Evolutionary conservation across 2,329 filamentous ascomycete species (phyloP).

Genomic region (Lachnellula suecica): DNA sequence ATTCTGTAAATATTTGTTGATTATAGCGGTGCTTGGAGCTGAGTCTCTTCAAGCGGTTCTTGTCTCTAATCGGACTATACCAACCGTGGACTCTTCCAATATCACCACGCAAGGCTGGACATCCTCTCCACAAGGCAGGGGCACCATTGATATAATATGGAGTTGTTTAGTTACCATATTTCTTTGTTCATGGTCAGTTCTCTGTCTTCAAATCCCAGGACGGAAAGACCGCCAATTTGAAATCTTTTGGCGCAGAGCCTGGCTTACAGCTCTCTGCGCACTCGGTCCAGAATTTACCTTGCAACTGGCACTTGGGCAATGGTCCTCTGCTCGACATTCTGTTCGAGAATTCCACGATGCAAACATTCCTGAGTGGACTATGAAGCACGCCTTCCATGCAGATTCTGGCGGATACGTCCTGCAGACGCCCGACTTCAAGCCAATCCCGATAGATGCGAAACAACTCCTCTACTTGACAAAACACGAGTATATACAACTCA

Average conservation of each 20-base stretch:
- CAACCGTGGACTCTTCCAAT: neutral
- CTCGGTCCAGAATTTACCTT: slow-evolving; percentile 40
- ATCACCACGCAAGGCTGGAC: slow-evolving; percentile 34
- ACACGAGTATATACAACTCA: slow-evolving; percentile 31
- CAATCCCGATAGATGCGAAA: slow-evolving; percentile 38
- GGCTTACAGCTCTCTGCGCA: slow-evolving; percentile 36
- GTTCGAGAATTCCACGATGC: slow-evolving; percentile 26
- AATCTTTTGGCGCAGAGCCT: slow-evolving; percentile 32
- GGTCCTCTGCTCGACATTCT: slow-evolving; percentile 33
- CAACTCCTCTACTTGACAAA: slow-evolving; percentile 34
- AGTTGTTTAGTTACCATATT: slow-evolving; percentile 40
- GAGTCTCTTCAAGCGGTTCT: neutral
- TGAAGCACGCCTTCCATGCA: slow-evolving; percentile 39
- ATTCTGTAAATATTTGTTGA: no score
- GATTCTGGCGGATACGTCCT: slow-evolving; percentile 42
- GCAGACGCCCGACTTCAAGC: slow-evolving; percentile 26
- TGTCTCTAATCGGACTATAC: neutral
- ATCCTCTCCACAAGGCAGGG: slow-evolving; percentile 35
- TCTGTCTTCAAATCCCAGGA: slow-evolving; percentile 38
- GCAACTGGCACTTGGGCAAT: slow-evolving; percentile 36
- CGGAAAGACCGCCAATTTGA: slow-evolving; percentile 31
- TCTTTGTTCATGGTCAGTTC: slow-evolving; percentile 40
- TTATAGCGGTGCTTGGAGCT: no score
- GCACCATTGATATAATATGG: slow-evolving; percentile 41
- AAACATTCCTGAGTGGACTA: slow-evolving; percentile 34